Evolutionary conservation across 176 grass and related monocot genomes (phyloP), one percentile per base, ranked within the genome.

Genomic region (Pontederia paniculata): DNA sequence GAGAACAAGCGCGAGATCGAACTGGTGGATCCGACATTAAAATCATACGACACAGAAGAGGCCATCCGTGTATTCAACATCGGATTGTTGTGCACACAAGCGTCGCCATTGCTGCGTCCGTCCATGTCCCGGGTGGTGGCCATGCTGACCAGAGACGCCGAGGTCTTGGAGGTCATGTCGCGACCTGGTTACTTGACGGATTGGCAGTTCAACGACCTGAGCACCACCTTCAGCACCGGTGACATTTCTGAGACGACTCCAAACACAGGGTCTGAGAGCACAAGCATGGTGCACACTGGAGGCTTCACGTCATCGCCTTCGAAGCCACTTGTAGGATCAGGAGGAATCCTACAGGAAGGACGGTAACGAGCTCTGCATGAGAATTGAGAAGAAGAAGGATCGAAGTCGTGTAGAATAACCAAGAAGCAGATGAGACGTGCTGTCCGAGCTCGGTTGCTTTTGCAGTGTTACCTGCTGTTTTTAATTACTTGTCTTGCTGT

Each of bases 101-200:
- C 55, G 12, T 58, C 22, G 10, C 55, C 55, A 11, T 5, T 58
- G 22, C 23, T 37, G 14, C 55, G 55, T 12, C 55, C 55, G 16
- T 41, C 55, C 2, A 58, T 43, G 56, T 58, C 56, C 8, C 37
- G 55, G 17, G 15, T 58, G 13, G 56, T 58, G 12, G 22, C 56
- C 56, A 58, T 58, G 56, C 23, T 42, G n/a, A 22, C 21, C 8
- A 23, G 56, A 14, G 56, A 58, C 42, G 17, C 17, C 10, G 56
- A 17, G 6, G 25, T 58, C 8, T n/a, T 8, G 9, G 56, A 58
- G 9, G 56, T 58, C 14, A 42, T 2, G 25, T 42, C 28, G 17
- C 28, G 14, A 17, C 56, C 56, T 58, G 28, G 56, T 37, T 58
- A 58, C 56, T 41, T 58, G 56, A 58, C 56, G 14, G 56, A 58